Percentiles rank a stretch among this genome's conserved stretches.
Conservation (phyloP, 352 stramenopile genomes). For the Globisporangium alternatum region DNA sequence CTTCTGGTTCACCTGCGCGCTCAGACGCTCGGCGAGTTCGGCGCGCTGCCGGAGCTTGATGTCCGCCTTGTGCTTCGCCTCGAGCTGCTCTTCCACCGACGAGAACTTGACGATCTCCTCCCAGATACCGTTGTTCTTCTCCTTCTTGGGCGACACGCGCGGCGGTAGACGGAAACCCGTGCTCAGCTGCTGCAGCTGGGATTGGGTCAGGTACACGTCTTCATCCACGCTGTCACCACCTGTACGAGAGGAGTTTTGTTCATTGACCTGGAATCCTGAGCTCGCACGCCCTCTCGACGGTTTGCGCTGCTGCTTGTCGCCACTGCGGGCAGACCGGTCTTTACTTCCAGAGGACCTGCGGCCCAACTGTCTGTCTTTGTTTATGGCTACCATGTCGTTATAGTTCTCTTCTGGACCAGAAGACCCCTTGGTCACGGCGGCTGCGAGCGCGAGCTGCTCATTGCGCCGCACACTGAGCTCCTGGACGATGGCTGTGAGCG, state of each 20-base stretch:
- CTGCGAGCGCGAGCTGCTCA: constrained; percentile 31
- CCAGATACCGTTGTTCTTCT: constrained; percentile 79
- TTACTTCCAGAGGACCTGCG: constrained; percentile 21
- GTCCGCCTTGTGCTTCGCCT: constrained; percentile 43
- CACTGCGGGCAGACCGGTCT: constrained; percentile 18
- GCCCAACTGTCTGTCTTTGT: constrained; percentile 20
- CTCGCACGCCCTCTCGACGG: not conserved
- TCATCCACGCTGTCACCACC: constrained; percentile 25
- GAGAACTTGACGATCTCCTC: constrained; percentile 82
- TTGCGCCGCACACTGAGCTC: constrained; percentile 36
- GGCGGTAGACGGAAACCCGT: constrained; percentile 62
- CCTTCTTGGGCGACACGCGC: constrained; percentile 65
- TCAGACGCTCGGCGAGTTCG: constrained; percentile 41
- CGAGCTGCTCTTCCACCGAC: constrained; percentile 61
- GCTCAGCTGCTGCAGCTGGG: constrained; percentile 69
- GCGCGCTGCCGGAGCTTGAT: constrained; percentile 25
- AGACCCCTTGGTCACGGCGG: constrained; percentile 1
- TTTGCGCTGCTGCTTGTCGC: constrained; percentile 8
- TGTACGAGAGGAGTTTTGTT: not conserved
- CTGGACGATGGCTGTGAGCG: constrained; percentile 37
- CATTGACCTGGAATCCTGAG: not conserved
- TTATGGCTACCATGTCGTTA: not conserved
- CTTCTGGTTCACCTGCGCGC: constrained; percentile 53
- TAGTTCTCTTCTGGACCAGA: not conserved
- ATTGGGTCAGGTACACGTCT: constrained; percentile 61